Evolutionary conservation across 2,329 filamentous ascomycete species (phyloP).

Genomic region (Aspergillus sp.): DNA sequence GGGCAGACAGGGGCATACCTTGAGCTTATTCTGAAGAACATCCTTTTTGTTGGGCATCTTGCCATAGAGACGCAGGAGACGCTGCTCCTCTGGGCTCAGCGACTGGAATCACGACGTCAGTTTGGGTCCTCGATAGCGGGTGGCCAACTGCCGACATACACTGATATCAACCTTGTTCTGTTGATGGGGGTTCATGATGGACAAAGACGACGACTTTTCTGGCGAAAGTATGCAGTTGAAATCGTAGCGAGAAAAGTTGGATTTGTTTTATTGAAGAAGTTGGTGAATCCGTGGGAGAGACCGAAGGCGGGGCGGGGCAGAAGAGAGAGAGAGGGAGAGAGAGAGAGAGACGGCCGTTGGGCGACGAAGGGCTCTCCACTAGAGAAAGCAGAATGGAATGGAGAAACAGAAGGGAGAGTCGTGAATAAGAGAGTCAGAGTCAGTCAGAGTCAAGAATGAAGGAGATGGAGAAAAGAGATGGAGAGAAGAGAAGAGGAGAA

Average conservation of each 20-base stretch:
- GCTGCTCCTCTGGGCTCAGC: conserved; percentile 88
- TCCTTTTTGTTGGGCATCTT: conserved; percentile 96
- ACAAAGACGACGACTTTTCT: conserved; percentile 1
- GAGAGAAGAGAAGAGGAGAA: not conserved
- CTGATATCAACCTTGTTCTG: conserved; percentile 97
- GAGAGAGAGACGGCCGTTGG: conserved; percentile 1
- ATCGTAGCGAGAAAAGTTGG: conserved; percentile 1
- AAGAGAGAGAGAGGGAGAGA: no score
- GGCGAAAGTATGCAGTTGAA: conserved; percentile 3
- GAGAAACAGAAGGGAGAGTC: not conserved
- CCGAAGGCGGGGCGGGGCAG: not conserved
- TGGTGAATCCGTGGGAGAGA: not conserved
- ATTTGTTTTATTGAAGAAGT: no score
- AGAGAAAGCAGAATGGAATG: not conserved
- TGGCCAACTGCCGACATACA: conserved; percentile 50
- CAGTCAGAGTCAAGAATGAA: not conserved
- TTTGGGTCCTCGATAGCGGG: not conserved
- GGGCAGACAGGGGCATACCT: conserved; percentile 41
- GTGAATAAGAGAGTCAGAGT: not conserved
- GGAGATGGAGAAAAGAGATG: not conserved
- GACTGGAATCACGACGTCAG: conserved; percentile 49
- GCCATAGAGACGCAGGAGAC: conserved; percentile 92
- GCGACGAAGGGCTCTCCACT: not conserved
- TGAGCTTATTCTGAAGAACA: conserved; percentile 94
- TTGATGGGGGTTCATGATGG: conserved; percentile 84